phyloP scores from a whole-genome alignment of 1,284 basidiomycete genomes.

The Anthracocystis walkeri region DNA sequence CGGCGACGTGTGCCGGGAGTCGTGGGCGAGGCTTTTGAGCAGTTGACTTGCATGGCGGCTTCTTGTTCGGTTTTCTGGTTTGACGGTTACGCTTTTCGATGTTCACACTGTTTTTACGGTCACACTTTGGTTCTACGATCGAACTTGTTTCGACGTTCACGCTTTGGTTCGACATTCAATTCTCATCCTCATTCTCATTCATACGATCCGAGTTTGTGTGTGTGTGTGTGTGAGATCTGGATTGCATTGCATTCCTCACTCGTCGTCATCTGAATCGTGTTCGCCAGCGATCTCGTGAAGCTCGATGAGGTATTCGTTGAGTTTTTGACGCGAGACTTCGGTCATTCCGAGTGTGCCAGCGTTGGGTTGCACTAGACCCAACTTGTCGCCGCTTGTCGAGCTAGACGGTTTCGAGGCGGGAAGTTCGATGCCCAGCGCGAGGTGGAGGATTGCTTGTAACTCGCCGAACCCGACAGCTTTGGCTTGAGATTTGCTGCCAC shows the following conservation, averaged over 20 bases:
- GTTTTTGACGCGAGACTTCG: slow-evolving; percentile 54
- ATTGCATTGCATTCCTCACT: slow-evolving; percentile 1
- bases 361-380: slow-evolving; percentile 15
- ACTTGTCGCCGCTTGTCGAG: slow-evolving; percentile 10
- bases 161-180: too few relatives aligned
- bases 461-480: slow-evolving; percentile 26
- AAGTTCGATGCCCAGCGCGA: slow-evolving; percentile 60
- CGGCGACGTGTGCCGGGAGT: slow-evolving; percentile 14
- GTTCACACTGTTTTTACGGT: too few relatives aligned
- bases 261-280: slow-evolving; percentile 29
- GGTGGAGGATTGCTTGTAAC: slow-evolving; percentile 46
- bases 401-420: slow-evolving; percentile 5
- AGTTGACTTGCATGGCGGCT: too few relatives aligned
- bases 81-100: too few relatives aligned
- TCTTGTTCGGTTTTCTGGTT: not conserved
- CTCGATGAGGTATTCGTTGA: slow-evolving; percentile 65
- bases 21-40: not conserved
- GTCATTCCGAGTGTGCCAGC: slow-evolving; percentile 36
- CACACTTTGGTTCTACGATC: too few relatives aligned
- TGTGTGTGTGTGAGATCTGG: too few relatives aligned
- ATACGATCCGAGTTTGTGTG: too few relatives aligned
- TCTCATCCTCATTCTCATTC: too few relatives aligned
- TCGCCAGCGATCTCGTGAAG: slow-evolving; percentile 55
- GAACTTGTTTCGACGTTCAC: too few relatives aligned
- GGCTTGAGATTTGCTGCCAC: not conserved